These are phyloP conservation scores for Prunella vulgaris DNA, from an alignment of 257 asterid species.

Conservation along the genomic window DNA sequence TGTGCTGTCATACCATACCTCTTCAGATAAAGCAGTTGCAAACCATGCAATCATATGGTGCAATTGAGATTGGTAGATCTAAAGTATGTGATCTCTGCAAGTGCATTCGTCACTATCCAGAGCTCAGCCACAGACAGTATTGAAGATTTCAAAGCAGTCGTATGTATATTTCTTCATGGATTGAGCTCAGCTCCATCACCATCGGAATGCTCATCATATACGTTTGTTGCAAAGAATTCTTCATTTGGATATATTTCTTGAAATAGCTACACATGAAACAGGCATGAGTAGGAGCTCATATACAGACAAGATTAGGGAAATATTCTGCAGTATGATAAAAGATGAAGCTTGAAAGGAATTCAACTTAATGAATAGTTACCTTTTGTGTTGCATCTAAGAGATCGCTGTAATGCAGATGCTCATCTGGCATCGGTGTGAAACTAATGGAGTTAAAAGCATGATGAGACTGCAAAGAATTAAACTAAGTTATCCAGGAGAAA, in stretches of 20 bases:
- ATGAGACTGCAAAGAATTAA: conserved; percentile 33
- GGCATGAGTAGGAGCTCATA: neutral
- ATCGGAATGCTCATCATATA: conserved; percentile 31
- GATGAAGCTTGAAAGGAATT: neutral
- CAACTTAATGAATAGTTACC: conserved; percentile 32
- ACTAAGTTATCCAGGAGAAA: neutral
- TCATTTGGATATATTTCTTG: conserved; percentile 51
- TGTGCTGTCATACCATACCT: neutral
- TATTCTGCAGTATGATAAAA: neutral
- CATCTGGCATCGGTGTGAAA: conserved; percentile 63
- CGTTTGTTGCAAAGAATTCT: conserved; percentile 50
- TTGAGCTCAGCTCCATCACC: conserved; percentile 41
- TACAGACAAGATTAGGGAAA: neutral
- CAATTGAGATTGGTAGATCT: neutral
- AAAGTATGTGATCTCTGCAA: conserved; percentile 7
- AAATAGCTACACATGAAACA: conserved; percentile 38
- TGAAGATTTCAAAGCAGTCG: neutral
- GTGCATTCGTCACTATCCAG: neutral
- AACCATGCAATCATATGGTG: neutral
- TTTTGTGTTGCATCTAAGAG: conserved; percentile 53
- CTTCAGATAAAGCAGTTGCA: neutral
- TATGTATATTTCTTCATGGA: conserved; percentile 12
- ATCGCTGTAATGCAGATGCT: conserved; percentile 52
- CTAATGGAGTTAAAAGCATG: conserved; percentile 37
- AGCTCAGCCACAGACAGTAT: neutral